Percentiles rank a stretch among this genome's conserved stretches.
These are phyloP conservation scores for Curvularia hawaiiensis DNA, from an alignment of 2,329 filamentous ascomycete genomes.

Conservation along the genomic window DNA sequence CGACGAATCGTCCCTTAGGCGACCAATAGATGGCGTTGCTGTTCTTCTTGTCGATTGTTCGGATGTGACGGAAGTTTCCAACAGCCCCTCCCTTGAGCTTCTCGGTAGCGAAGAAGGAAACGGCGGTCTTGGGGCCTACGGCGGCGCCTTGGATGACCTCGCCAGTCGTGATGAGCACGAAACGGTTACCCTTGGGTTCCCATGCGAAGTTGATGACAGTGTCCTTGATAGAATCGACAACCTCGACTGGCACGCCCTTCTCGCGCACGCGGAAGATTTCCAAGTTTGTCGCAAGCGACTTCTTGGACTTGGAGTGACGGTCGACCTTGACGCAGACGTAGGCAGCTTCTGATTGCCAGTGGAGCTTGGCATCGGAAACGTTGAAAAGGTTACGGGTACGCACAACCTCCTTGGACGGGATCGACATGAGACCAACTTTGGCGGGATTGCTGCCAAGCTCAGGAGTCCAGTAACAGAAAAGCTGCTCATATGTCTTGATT, in stretches of 20 bases:
- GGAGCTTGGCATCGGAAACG: slow-evolving; percentile 94
- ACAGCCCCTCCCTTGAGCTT: slow-evolving; percentile 81
- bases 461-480: slow-evolving; percentile 98
- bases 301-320: slow-evolving; percentile 98
- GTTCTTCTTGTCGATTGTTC: slow-evolving; percentile 98
- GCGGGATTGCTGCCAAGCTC: slow-evolving; percentile 98
- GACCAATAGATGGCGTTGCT: slow-evolving; percentile 99
- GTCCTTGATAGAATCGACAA: slow-evolving; percentile 96
- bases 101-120: slow-evolving; percentile 96
- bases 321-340: slow-evolving; percentile 99
- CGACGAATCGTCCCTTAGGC: slow-evolving; percentile 90
- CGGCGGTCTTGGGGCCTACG: slow-evolving; percentile 89
- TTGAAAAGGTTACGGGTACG: slow-evolving; percentile 97
- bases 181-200: slow-evolving; percentile 97
- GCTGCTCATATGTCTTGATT: slow-evolving; percentile 90
- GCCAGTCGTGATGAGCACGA: slow-evolving; percentile 93
- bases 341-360: slow-evolving; percentile 95
- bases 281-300: slow-evolving; percentile 93
- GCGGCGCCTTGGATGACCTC: slow-evolving; percentile 79
- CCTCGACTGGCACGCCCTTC: slow-evolving; percentile 97
- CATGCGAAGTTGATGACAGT: slow-evolving; percentile 99
- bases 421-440: slow-evolving; percentile 94
- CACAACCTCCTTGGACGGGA: slow-evolving; percentile 92
- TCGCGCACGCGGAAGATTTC: slow-evolving; percentile 98
- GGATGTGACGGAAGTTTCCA: slow-evolving; percentile 95